phyloP scores from a whole-genome alignment of 2,329 filamentous ascomycete genomes.

The Colletotrichum musicola region DNA sequence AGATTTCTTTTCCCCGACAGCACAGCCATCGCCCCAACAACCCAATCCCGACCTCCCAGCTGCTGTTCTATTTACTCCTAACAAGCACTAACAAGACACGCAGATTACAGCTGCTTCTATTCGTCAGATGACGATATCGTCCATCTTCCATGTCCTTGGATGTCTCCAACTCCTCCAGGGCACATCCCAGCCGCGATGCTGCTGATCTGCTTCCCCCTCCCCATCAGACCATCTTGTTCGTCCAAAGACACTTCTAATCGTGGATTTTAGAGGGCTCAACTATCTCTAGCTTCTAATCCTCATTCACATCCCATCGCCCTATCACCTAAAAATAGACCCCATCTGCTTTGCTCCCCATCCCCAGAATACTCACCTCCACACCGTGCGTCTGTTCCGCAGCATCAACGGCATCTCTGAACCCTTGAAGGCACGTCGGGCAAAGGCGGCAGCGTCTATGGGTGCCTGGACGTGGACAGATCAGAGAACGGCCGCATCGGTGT shows the following conservation, averaged over 20 bases:
- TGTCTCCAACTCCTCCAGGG: slow-evolving; percentile 4
- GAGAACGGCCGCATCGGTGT: not conserved
- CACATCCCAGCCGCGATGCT: slow-evolving; percentile 9
- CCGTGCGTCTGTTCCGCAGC: not conserved
- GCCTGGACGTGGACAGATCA: slow-evolving; percentile 1
- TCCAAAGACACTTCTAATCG: slow-evolving; percentile 4
- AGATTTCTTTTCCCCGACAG: slow-evolving; percentile 4
- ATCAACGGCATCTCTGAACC: not conserved
- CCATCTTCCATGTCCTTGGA: slow-evolving; percentile 33
- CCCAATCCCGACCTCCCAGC: slow-evolving; percentile 32
- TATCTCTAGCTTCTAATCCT: not conserved
- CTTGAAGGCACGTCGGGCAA: not conserved
- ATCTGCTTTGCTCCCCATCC: not conserved
- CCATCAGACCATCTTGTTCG: slow-evolving; percentile 37
- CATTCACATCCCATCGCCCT: not conserved
- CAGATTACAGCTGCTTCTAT: not conserved
- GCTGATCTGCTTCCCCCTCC: not conserved
- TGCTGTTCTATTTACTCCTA: not conserved
- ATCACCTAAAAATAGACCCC: slow-evolving; percentile 36
- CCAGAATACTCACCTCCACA: not conserved
- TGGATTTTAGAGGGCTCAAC: not conserved
- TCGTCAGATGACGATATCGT: slow-evolving; percentile 10
- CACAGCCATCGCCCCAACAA: slow-evolving; percentile 21
- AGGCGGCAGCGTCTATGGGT: not conserved
- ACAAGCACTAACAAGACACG: too few relatives aligned